Percentiles rank a stretch among this genome's conserved stretches.
Conservation (phyloP, 495 filamentous ascomycete species). For the Penicillium herquei region DNA sequence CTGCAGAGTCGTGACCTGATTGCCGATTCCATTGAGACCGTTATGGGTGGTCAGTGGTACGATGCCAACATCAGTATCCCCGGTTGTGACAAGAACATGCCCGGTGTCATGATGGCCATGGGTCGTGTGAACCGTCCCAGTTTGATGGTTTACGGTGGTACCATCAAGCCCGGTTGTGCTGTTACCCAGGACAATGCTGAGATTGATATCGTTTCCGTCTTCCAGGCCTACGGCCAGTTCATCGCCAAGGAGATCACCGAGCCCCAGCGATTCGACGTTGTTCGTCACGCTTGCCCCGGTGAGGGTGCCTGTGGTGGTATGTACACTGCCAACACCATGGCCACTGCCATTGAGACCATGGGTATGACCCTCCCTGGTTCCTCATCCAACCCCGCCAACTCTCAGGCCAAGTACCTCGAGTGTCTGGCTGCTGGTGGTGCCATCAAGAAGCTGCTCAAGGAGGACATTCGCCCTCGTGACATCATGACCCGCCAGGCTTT, state of each 20-base stretch:
- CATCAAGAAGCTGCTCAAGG: constrained; percentile 79
- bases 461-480: constrained; percentile 86
- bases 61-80: constrained; percentile 97
- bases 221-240: constrained; percentile 97
- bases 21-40: constrained; percentile 96
- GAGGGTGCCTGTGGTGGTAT: constrained; percentile 95
- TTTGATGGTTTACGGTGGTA: constrained; percentile 96
- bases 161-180: constrained; percentile 86
- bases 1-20: constrained; percentile 94
- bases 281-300: constrained; percentile 90
- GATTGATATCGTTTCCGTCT: constrained; percentile 94
- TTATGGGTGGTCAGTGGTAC: constrained; percentile 99
- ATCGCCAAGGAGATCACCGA: constrained; percentile 88
- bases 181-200: constrained; percentile 67
- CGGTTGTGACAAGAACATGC: constrained; percentile 99
- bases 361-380: constrained; percentile 94
- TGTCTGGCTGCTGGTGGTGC: constrained; percentile 82
- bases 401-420: constrained; percentile 79
- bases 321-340: constrained; percentile 99
- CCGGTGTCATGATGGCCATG: constrained; percentile 97
- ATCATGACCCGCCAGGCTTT: constrained; percentile 91
- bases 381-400: constrained; percentile 88
- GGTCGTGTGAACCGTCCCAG: constrained; percentile 89
- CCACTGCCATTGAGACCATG: constrained; percentile 92
- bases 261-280: constrained; percentile 89